These are phyloP conservation scores for Salix caprea DNA, from an alignment of 345 rosid species.

Conservation along the genomic window DNA sequence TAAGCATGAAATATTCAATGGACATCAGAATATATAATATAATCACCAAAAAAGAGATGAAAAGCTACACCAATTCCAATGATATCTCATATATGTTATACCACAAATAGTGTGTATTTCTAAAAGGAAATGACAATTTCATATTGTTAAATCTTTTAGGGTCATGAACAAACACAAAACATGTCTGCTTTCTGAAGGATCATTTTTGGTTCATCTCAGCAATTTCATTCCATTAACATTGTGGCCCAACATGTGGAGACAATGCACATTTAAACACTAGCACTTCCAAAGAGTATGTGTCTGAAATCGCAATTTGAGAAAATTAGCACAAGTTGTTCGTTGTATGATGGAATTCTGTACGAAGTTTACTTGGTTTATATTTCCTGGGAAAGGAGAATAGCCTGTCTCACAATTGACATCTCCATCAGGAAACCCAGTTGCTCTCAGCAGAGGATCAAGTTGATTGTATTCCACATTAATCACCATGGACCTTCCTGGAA, in stretches of 20 bases:
- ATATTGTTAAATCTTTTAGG: background rate
- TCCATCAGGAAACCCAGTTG: slow-evolving; percentile 79
- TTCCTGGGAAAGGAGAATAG: slow-evolving; percentile 96
- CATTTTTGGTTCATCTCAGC: background rate
- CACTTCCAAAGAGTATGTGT: too few species aligned
- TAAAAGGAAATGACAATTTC: background rate
- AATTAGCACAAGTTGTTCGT: background rate
- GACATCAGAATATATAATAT: background rate
- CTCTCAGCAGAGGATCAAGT: slow-evolving; percentile 93
- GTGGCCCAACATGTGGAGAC: background rate
- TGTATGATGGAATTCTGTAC: background rate
- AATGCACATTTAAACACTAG: background rate
- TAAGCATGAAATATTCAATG: slow-evolving; percentile 1
- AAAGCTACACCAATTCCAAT: background rate
- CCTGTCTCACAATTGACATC: slow-evolving; percentile 92
- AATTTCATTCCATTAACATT: slow-evolving; percentile 2
- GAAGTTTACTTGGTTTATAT: slow-evolving; percentile 81
- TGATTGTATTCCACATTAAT: slow-evolving; percentile 98
- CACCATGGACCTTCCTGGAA: slow-evolving; percentile 87
- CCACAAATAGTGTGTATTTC: background rate
- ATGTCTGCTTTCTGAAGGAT: background rate
- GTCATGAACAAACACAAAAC: background rate
- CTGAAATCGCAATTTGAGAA: background rate
- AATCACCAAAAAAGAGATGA: background rate
- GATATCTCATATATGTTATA: background rate